Base-by-base conservation (phyloP, 768 basidiomycete species). In the Boletus insuetus region DNA sequence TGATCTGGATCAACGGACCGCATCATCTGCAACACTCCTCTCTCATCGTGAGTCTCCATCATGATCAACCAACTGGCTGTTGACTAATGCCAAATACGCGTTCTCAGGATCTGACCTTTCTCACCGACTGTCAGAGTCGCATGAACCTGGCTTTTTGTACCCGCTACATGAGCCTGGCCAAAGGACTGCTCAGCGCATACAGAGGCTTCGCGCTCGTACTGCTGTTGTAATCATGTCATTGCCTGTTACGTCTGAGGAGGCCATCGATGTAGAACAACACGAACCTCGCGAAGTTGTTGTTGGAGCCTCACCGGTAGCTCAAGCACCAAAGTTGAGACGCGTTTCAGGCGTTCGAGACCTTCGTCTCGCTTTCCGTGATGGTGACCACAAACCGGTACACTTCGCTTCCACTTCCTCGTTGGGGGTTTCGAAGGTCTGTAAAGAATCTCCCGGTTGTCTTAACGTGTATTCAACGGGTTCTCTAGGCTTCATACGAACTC, bases 121-220 rank as follows among this genome's bases (percentile, higher is more conserved):
- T 31, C 4, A 43, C 19, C 45, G 37, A 29, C 19, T 26, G 38
- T 51, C 46, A 45, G 53, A 53, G 51, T 56, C 58, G 19, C 54
- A 46, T 46, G 53, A 45, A 51, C 41, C 61, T 49, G 29, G 13
- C 32, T 58, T 56, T 51, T 42, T 50, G 14, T 60, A 59, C 38
- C 46, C 58, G 6, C 51, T 65, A 29, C 54, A 46, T 13, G 62
- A 66, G 16, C 68, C 68, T 44, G 69, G 69, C 4, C 58, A 68
- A 53, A 54, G 64, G 55, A 72, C 59, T 20, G 57, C 59, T 46
- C 38, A 56, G 37, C 69, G 63, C 46, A 63, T 39, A 26, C 58
- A 50, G 42, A 58, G 56, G 20, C 70, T 70, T 49, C 70, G 69
- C 40, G 46, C 58, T 38, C 66, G 69, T 48, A 72, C 55, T 7